Percentiles rank a stretch among this genome's conserved stretches.
These are phyloP conservation scores for Pulicaria dysenterica DNA, from an alignment of 129 eudicot genomes.

Conservation along the genomic window DNA sequence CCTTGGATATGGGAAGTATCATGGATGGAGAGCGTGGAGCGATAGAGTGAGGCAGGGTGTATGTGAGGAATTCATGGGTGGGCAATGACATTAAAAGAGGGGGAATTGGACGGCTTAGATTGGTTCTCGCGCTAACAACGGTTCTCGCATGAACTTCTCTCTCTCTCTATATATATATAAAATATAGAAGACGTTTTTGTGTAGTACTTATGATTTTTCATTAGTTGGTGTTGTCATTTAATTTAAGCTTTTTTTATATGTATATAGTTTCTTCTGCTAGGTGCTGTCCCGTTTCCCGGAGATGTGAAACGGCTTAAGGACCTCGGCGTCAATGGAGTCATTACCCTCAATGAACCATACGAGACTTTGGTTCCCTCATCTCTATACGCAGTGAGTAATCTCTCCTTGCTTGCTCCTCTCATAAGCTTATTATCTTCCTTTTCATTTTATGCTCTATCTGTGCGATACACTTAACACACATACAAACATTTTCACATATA, in stretches of 20 bases:
- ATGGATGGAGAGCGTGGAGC: too few species aligned
- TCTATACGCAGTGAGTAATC: constrained; percentile 56
- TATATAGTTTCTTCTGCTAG: constrained; percentile 54
- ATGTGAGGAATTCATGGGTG: too few species aligned
- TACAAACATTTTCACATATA: too few species aligned
- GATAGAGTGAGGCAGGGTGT: too few species aligned
- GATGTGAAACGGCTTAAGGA: constrained; percentile 54
- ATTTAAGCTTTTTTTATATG: not conserved
- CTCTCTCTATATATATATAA: too few species aligned
- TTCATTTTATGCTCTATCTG: not conserved
- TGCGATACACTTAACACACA: not conserved
- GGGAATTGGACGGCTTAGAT: too few species aligned
- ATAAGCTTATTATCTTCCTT: not conserved
- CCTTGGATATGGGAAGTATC: too few species aligned
- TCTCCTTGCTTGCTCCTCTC: not conserved
- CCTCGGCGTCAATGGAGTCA: constrained; percentile 60
- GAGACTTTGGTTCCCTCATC: constrained; percentile 72
- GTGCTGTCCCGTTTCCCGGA: constrained; percentile 69
- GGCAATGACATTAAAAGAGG: too few species aligned
- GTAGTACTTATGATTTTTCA: too few species aligned
- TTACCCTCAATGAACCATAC: constrained; percentile 65
- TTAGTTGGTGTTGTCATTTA: not conserved
- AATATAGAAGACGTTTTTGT: too few species aligned
- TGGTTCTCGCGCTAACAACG: too few species aligned
- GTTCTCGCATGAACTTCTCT: too few species aligned